Evolutionary conservation across 2,329 filamentous ascomycete species (phyloP).

Genomic region (Oidium heveae): DNA sequence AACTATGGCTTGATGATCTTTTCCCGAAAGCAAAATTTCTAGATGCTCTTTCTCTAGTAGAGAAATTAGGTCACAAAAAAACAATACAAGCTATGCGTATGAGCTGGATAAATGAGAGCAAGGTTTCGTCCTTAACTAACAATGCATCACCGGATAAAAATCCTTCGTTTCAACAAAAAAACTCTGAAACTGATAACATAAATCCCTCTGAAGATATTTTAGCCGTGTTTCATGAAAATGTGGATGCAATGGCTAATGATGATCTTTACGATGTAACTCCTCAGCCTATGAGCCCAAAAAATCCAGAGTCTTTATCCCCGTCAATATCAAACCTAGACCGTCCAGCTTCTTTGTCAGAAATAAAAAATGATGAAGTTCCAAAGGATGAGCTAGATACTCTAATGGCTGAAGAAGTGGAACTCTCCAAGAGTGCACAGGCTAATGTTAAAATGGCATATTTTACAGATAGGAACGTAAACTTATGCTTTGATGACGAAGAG

Average conservation of each 20-base stretch:
- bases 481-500: slow-evolving; percentile 18
- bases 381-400: slow-evolving; percentile 13
- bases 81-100: slow-evolving; percentile 46
- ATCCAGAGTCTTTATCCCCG: slow-evolving; percentile 3
- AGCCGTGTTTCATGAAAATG: slow-evolving; percentile 15
- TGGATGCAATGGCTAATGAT: slow-evolving; percentile 7
- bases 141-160: slow-evolving; percentile 13
- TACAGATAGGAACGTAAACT: slow-evolving; percentile 12
- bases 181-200: slow-evolving; percentile 9
- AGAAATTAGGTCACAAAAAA: slow-evolving; percentile 77
- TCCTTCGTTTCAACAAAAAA: slow-evolving; percentile 8
- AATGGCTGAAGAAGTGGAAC: slow-evolving; percentile 2
- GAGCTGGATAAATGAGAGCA: slow-evolving; percentile 64
- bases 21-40: slow-evolving; percentile 87
- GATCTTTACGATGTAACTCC: slow-evolving; percentile 28
- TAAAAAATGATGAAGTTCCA: slow-evolving; percentile 7
- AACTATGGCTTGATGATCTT: slow-evolving; percentile 87
- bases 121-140: slow-evolving; percentile 19
- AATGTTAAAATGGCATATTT: slow-evolving; percentile 1
- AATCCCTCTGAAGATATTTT: slow-evolving; percentile 14
- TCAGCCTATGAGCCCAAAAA: neutral
- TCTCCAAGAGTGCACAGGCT: neutral
- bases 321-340: slow-evolving; percentile 4
- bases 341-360: slow-evolving; percentile 2
- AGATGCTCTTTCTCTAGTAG: slow-evolving; percentile 71